A percentile compares a stretch with the other conserved stretches of the same genome.
These are phyloP conservation scores for Parafenestella ontariensis DNA, from an alignment of 2,329 filamentous ascomycete genomes.

Conservation along the genomic window DNA sequence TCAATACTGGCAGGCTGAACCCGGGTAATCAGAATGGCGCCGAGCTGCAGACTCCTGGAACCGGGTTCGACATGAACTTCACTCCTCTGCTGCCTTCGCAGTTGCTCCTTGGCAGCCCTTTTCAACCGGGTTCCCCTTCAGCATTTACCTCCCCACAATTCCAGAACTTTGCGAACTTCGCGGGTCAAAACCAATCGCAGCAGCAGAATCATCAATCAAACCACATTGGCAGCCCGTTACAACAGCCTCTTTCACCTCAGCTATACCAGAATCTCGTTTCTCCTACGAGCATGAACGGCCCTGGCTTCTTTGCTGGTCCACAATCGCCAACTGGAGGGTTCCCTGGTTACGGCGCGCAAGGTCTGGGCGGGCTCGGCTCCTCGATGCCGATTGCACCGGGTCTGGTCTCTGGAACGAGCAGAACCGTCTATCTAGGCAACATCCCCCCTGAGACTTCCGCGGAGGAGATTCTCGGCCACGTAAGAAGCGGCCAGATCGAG, in stretches of 20 bases:
- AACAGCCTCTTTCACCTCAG: slow-evolving; percentile 75
- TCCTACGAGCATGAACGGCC: slow-evolving; percentile 80
- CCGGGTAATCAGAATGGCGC: slow-evolving; percentile 63
- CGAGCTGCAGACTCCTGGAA: slow-evolving; percentile 86
- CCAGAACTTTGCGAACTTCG: slow-evolving; percentile 78
- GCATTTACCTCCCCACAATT: slow-evolving; percentile 93
- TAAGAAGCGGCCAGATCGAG: slow-evolving; percentile 97
- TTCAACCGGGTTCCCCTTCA: slow-evolving; percentile 91
- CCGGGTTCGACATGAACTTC: slow-evolving; percentile 97
- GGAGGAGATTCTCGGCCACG: slow-evolving; percentile 95
- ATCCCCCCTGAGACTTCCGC: slow-evolving; percentile 97
- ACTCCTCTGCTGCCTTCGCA: slow-evolving; percentile 94
- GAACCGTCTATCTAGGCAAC: slow-evolving; percentile 96
- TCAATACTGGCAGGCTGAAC: slow-evolving; percentile 80
- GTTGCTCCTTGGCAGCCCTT: slow-evolving; percentile 91
- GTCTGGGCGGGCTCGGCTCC: slow-evolving; percentile 71
- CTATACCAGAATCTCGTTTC: slow-evolving; percentile 86
- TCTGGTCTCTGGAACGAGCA: slow-evolving; percentile 86
- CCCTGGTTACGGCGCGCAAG: slow-evolving; percentile 66
- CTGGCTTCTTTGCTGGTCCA: slow-evolving; percentile 79
- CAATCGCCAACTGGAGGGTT: slow-evolving; percentile 87
- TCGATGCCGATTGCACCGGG: slow-evolving; percentile 79
- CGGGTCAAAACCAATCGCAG: slow-evolving; percentile 63
- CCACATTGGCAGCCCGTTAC: slow-evolving; percentile 74
- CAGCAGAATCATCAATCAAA: slow-evolving; percentile 65